Percentiles rank a stretch among this genome's conserved stretches.
phyloP scores from a whole-genome alignment of 2,329 filamentous ascomycete genomes.

The Chalaropsis thielavioides region DNA sequence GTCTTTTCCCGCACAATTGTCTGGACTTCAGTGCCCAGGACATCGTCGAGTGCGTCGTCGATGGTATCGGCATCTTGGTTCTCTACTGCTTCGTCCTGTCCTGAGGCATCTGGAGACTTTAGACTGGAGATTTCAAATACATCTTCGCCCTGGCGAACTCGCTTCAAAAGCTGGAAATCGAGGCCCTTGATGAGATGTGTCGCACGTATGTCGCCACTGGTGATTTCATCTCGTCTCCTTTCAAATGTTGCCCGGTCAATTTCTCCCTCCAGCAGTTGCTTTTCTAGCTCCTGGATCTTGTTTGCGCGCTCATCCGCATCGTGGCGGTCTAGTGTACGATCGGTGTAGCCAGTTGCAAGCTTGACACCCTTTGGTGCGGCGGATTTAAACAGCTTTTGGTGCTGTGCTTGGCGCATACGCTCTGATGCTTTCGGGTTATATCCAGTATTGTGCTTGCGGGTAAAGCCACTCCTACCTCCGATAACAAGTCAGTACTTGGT shows the following conservation, averaged over 20 bases:
- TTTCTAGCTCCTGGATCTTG: constrained; percentile 64
- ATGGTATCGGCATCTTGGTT: constrained; percentile 25
- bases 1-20: constrained; percentile 36
- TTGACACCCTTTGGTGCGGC: constrained; percentile 71
- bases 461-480: background rate
- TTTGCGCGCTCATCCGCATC: constrained; percentile 42
- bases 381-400: constrained; percentile 61
- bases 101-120: constrained; percentile 38
- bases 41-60: constrained; percentile 51
- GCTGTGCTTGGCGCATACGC: constrained; percentile 40
- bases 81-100: constrained; percentile 23
- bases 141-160: constrained; percentile 55
- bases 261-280: constrained; percentile 67
- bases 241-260: constrained; percentile 72
- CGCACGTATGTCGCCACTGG: constrained; percentile 64
- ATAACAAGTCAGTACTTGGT: background rate
- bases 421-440: constrained; percentile 29
- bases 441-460: constrained; percentile 27
- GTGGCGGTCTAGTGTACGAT: constrained; percentile 56
- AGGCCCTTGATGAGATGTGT: constrained; percentile 87
- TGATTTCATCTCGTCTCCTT: constrained; percentile 57
- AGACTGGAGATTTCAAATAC: constrained; percentile 30
- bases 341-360: constrained; percentile 66
- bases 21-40: constrained; percentile 41
- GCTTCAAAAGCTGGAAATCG: constrained; percentile 66